Evolutionary conservation across 106 monocot genomes (phyloP).

Genomic region (Gastrodia elata): DNA sequence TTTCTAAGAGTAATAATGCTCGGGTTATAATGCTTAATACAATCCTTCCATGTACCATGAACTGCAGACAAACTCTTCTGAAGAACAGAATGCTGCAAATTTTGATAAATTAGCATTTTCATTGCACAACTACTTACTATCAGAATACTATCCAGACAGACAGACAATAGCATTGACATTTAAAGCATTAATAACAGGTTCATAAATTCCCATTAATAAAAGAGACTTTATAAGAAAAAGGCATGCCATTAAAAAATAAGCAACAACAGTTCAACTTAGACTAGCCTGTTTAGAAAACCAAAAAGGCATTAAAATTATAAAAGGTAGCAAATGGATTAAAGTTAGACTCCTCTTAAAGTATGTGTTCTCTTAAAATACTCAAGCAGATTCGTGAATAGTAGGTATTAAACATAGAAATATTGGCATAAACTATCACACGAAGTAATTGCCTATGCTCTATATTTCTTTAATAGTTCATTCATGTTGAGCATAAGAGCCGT

Average conservation of each 20-base stretch:
- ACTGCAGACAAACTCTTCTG: constrained; percentile 44
- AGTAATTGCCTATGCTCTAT: background rate
- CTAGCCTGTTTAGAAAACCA: background rate
- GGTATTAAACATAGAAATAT: background rate
- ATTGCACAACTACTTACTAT: background rate
- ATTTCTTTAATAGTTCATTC: background rate
- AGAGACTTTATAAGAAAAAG: background rate
- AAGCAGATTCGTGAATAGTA: background rate
- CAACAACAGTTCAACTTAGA: background rate
- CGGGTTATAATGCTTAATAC: constrained; percentile 46
- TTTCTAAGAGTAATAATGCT: constrained; percentile 42
- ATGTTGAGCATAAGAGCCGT: background rate
- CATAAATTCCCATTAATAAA: background rate
- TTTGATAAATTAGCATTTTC: background rate
- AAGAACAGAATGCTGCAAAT: constrained; percentile 55
- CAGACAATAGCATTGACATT: background rate
- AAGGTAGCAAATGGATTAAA: background rate
- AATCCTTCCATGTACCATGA: constrained; percentile 60
- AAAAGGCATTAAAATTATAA: background rate
- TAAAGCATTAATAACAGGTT: background rate
- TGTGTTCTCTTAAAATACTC: background rate
- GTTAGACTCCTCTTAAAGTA: background rate
- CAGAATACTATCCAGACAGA: background rate
- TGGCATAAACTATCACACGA: background rate
- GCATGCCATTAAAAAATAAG: background rate